Evolutionary conservation across 169 alveolate species (phyloP).

Genomic region (Plasmodium knowlesi): DNA sequence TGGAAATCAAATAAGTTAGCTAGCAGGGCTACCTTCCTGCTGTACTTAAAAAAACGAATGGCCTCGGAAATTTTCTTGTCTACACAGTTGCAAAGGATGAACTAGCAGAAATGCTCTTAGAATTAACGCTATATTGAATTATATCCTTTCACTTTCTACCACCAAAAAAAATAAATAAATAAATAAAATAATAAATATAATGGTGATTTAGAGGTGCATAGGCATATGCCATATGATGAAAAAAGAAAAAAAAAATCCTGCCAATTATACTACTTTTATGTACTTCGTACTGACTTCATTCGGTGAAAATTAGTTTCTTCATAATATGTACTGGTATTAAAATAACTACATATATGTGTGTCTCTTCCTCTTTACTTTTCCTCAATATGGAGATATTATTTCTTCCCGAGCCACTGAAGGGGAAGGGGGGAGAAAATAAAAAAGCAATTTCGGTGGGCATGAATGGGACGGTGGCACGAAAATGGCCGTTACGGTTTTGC

Average conservation of each 20-base stretch:
- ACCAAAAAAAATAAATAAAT: background rate
- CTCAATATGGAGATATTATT: background rate
- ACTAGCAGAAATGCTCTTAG: background rate
- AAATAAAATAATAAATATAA: too few species aligned
- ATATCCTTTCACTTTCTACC: background rate
- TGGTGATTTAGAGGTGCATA: background rate
- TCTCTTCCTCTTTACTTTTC: background rate
- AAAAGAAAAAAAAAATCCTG: background rate
- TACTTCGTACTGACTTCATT: background rate
- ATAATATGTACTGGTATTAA: background rate
- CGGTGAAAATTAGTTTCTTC: background rate
- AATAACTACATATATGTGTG: background rate
- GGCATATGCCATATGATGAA: background rate
- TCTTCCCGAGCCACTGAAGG: constrained; percentile 66
- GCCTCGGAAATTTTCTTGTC: background rate
- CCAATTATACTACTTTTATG: background rate
- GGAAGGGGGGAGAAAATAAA: background rate
- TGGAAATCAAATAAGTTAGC: background rate
- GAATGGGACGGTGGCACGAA: background rate
- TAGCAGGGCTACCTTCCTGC: background rate
- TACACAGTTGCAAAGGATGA: background rate
- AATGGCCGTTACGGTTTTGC: background rate
- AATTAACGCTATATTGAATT: background rate
- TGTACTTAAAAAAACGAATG: background rate
- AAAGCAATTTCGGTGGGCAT: background rate